Percentiles rank a stretch among this genome's conserved stretches.
phyloP scores from a whole-genome alignment of 371 early-diverging fungal genomes.

The Apophysomyces trapeziformis region DNA sequence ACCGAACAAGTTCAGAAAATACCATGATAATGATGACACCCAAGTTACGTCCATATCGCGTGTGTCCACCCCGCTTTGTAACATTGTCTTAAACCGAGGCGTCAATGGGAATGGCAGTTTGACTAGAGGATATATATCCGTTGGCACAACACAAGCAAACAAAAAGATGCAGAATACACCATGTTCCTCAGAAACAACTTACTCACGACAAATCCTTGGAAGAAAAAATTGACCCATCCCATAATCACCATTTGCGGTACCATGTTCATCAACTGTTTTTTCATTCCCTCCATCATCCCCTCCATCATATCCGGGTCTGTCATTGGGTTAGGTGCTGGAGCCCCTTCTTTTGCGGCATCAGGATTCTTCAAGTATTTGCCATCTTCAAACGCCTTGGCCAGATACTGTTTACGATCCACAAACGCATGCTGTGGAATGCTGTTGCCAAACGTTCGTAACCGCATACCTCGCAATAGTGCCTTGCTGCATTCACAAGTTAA shows the following conservation, averaged over 20 bases:
- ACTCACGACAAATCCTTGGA: conserved; percentile 96
- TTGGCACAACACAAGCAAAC: background rate
- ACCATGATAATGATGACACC: conserved; percentile 98
- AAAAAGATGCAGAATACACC: background rate
- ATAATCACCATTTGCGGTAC: conserved; percentile 97
- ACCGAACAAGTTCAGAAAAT: conserved; percentile 97
- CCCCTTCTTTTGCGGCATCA: conserved; percentile 60
- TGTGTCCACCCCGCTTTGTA: conserved; percentile 95
- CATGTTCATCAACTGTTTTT: conserved; percentile 94
- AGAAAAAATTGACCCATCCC: conserved; percentile 98
- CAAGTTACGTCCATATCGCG: conserved; percentile 96
- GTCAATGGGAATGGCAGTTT: conserved; percentile 96
- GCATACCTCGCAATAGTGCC: conserved; percentile 76
- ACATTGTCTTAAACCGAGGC: conserved; percentile 95
- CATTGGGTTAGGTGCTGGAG: conserved; percentile 79
- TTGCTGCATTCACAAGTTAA: conserved; percentile 43
- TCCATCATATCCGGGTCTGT: conserved; percentile 93
- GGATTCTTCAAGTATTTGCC: conserved; percentile 85
- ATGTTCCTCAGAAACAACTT: conserved; percentile 29
- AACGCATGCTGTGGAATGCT: conserved; percentile 79
- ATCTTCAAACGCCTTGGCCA: conserved; percentile 79
- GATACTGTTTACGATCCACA: conserved; percentile 65
- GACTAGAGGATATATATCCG: conserved; percentile 48
- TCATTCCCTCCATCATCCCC: conserved; percentile 96
- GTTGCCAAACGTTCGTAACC: conserved; percentile 69